Evolutionary conservation across 2,329 filamentous ascomycete genomes (phyloP).

Genomic region (Paramyrothecium sp.): DNA sequence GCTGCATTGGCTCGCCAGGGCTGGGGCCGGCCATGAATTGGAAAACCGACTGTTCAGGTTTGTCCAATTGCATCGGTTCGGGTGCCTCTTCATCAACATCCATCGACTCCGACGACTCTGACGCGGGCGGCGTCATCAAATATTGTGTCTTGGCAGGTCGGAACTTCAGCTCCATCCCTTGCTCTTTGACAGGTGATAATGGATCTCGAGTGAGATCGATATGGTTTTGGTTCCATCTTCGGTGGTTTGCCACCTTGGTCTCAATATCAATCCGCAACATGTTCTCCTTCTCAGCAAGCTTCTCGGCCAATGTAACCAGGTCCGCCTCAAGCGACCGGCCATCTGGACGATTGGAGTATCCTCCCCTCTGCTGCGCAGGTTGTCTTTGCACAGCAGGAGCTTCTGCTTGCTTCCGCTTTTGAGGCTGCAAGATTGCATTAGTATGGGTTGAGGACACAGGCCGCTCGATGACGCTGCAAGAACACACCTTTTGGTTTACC

Average conservation of each 20-base stretch:
- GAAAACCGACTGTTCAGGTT: constrained; percentile 34
- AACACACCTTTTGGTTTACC: constrained; percentile 84
- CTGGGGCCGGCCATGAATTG: constrained; percentile 43
- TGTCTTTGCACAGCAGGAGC: constrained; percentile 60
- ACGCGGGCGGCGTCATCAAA: constrained; percentile 63
- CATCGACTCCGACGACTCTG: constrained; percentile 54
- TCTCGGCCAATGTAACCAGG: constrained; percentile 72
- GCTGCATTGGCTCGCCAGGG: constrained; percentile 34
- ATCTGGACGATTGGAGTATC: constrained; percentile 64
- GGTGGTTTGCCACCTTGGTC: constrained; percentile 82
- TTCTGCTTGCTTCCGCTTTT: constrained; percentile 67
- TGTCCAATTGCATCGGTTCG: constrained; percentile 40
- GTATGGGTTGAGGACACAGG: constrained; percentile 16
- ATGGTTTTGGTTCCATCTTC: constrained; percentile 87
- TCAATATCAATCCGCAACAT: constrained; percentile 81
- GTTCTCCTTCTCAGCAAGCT: constrained; percentile 77
- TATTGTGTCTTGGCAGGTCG: constrained; percentile 71
- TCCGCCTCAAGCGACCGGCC: constrained; percentile 75
- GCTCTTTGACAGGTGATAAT: constrained; percentile 73
- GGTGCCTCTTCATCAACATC: constrained; percentile 50
- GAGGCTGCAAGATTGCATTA: constrained; percentile 52
- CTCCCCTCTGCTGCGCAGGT: constrained; percentile 65
- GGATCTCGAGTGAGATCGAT: constrained; percentile 85
- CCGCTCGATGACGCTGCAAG: constrained; percentile 29
- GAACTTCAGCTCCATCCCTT: constrained; percentile 61